Percentiles rank a stretch among this genome's conserved stretches.
phyloP scores from a whole-genome alignment of 164 flowering plant genomes.

The Kalanchoe fedtschenkoi region DNA sequence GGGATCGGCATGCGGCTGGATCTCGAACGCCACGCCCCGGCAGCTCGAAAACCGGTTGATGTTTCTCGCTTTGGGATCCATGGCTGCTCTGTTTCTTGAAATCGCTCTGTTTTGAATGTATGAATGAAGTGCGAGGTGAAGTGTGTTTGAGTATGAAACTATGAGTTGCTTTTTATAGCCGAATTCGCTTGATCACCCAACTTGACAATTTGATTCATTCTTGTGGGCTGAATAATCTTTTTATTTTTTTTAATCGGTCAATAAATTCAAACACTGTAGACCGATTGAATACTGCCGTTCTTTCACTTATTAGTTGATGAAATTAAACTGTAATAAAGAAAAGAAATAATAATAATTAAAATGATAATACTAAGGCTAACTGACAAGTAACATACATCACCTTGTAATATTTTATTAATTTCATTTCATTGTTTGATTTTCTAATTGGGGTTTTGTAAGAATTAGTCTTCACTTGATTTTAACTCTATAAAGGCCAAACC shows the following conservation, averaged over 20 bases:
- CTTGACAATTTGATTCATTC: too few relatives aligned
- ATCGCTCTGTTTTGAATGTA: not conserved
- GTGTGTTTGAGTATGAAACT: not conserved
- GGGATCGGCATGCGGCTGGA: constrained; percentile 16
- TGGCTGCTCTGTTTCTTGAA: constrained; percentile 8
- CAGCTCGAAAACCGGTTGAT: constrained; percentile 16
- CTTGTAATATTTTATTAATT: too few relatives aligned
- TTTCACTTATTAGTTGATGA: too few relatives aligned
- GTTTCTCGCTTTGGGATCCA: constrained; percentile 5
- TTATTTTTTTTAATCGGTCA: not conserved
- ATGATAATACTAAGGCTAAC: too few relatives aligned
- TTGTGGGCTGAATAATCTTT: not conserved
- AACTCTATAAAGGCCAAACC: too few relatives aligned
- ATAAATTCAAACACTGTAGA: not conserved
- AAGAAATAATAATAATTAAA: too few relatives aligned
- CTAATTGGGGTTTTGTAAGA: too few relatives aligned
- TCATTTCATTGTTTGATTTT: too few relatives aligned
- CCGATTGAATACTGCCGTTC: not conserved
- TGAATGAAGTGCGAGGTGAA: not conserved
- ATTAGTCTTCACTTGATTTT: too few relatives aligned
- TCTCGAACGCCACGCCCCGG: constrained; percentile 25
- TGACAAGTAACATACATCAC: too few relatives aligned
- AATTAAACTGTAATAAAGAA: too few relatives aligned
- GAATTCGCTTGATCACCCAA: too few relatives aligned
- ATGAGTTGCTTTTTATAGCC: constrained; percentile 4